Percentiles rank a stretch among this genome's conserved stretches.
Evolutionary conservation across 2,329 filamentous ascomycete genomes (phyloP).

Genomic region (Incumbomyces lentus): DNA sequence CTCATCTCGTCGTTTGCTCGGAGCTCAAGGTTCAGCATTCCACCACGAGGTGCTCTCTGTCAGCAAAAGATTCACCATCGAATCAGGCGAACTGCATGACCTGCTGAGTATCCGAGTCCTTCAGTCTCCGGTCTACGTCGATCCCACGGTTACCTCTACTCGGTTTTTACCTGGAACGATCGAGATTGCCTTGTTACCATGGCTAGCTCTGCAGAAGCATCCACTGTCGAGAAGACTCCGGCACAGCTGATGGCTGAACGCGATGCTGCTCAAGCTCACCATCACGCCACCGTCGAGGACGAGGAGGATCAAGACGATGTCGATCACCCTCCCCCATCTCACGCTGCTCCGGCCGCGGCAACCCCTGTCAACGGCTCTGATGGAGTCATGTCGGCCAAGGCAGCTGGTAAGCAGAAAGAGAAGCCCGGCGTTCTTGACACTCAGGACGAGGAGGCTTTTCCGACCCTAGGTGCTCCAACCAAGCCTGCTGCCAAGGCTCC

Average conservation of each 20-base stretch:
- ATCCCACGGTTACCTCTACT: slow-evolving; percentile 8
- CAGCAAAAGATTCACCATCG: not conserved
- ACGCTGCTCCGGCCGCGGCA: slow-evolving; percentile 19
- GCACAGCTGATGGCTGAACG: slow-evolving; percentile 45
- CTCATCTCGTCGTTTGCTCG: not conserved
- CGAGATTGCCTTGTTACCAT: not conserved
- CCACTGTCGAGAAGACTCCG: slow-evolving; percentile 30
- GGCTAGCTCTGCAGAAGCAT: slow-evolving; percentile 11
- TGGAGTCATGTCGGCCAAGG: slow-evolving; percentile 49
- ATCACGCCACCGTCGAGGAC: slow-evolving; percentile 68
- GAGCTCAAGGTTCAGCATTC: not conserved
- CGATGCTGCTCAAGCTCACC: slow-evolving; percentile 43
- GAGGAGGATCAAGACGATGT: slow-evolving; percentile 68
- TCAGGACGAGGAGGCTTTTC: slow-evolving; percentile 83
- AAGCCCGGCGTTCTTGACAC: slow-evolving; percentile 55
- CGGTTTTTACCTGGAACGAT: slow-evolving; percentile 1
- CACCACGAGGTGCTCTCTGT: not conserved
- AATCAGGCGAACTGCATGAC: slow-evolving; percentile 1
- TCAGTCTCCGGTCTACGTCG: slow-evolving; percentile 4
- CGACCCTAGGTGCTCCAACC: slow-evolving; percentile 65
- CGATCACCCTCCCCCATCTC: slow-evolving; percentile 44
- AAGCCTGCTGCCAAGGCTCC: slow-evolving; percentile 71
- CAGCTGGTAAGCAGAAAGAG: slow-evolving; percentile 57
- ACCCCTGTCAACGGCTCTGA: slow-evolving; percentile 34
- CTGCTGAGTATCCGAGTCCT: not conserved